These are phyloP conservation scores for Carex parvula DNA, from an alignment of 176 grass and related monocot genomes.

Conservation along the genomic window DNA sequence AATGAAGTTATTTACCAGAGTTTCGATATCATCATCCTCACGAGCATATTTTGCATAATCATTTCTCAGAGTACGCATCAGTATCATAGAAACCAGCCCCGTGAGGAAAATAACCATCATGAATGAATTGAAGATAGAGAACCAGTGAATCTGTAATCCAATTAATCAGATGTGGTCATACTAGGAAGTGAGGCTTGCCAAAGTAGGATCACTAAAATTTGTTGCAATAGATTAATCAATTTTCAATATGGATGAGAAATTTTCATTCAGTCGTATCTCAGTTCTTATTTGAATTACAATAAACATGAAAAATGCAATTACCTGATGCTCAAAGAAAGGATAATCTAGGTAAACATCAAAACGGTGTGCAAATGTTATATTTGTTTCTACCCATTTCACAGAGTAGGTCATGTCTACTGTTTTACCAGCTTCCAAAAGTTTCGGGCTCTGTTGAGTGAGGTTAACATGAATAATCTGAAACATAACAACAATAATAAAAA, in stretches of 20 bases:
- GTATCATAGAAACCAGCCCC: constrained; percentile 97
- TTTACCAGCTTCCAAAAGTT: constrained; percentile 92
- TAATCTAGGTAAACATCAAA: constrained; percentile 99
- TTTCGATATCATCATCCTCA: constrained; percentile 95
- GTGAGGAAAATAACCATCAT: constrained; percentile 99
- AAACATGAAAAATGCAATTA: constrained; percentile 33
- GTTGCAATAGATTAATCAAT: constrained; percentile 24
- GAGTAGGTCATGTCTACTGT: constrained; percentile 92
- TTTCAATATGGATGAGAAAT: neutral
- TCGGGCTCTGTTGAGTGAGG: constrained; percentile 90
- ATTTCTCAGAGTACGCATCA: constrained; percentile 98
- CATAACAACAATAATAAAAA: constrained; percentile 17
- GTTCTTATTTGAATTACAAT: neutral
- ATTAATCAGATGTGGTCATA: constrained; percentile 22
- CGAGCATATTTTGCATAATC: constrained; percentile 99
- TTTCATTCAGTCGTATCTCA: neutral
- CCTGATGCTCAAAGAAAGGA: constrained; percentile 98
- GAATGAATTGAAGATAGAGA: constrained; percentile 99
- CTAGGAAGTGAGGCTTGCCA: constrained; percentile 5
- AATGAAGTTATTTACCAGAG: constrained; percentile 5
- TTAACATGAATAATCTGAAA: constrained; percentile 97
- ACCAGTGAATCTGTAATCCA: constrained; percentile 92
- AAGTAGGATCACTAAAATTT: constrained; percentile 26
- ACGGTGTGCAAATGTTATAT: constrained; percentile 81
- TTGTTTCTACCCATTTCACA: constrained; percentile 79